Conservation (phyloP, 1,284 basidiomycete genomes). For the Pseudozyma hubeiensis region DNA sequence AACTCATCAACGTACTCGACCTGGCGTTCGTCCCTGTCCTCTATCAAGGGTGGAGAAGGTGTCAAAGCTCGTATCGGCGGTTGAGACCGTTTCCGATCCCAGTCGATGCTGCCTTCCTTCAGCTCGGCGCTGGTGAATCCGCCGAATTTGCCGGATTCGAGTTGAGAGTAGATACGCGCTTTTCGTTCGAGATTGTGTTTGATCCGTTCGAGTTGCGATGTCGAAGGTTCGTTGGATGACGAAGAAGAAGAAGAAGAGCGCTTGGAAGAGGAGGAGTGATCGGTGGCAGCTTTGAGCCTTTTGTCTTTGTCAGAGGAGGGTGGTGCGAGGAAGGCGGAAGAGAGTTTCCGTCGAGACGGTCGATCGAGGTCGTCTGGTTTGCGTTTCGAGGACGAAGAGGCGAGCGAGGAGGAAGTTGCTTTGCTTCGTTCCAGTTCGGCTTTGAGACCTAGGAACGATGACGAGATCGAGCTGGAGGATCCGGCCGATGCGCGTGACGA, state of each 20-base stretch:
- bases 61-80: slow-evolving; percentile 29
- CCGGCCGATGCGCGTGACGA: background rate
- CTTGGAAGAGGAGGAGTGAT: background rate
- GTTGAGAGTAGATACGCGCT: slow-evolving; percentile 82
- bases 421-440: slow-evolving; percentile 48
- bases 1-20: slow-evolving; percentile 89
- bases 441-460: slow-evolving; percentile 48
- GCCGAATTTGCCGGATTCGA: slow-evolving; percentile 82
- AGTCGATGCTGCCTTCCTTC: slow-evolving; percentile 87
- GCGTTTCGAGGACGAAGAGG: slow-evolving; percentile 13
- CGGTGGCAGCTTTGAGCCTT: background rate
- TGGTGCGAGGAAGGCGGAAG: slow-evolving; percentile 15
- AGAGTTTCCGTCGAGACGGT: slow-evolving; percentile 5
- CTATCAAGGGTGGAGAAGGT: slow-evolving; percentile 16
- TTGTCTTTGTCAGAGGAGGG: background rate
- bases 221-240: background rate
- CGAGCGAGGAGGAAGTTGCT: slow-evolving; percentile 9
- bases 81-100: slow-evolving; percentile 71
- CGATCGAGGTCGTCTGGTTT: slow-evolving; percentile 1
- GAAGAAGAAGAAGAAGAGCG: background rate
- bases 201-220: slow-evolving; percentile 74
- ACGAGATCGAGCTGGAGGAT: slow-evolving; percentile 20
- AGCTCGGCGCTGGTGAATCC: slow-evolving; percentile 72
- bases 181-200: slow-evolving; percentile 79
- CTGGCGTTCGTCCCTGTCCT: slow-evolving; percentile 66